Evolutionary conservation across 192 early-diverging fungal species (phyloP), one percentile per base, ranked within the genome.

Genomic region (Kappamyces sp.): DNA sequence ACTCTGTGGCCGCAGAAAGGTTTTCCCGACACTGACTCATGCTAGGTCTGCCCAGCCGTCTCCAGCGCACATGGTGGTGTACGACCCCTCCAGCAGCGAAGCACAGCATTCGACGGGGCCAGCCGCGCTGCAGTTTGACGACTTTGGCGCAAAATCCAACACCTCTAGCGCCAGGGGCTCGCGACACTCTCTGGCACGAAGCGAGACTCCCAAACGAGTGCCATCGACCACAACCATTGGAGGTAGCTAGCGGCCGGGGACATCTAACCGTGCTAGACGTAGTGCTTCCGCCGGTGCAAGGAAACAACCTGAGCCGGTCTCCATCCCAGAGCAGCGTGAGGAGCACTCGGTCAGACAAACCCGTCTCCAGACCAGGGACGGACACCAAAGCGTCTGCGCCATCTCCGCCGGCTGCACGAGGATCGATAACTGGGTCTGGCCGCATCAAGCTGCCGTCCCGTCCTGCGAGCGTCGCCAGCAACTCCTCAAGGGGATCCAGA

Each of bases 171-270:
- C 45, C 5, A 50, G 49, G 29, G 41, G 41, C 6, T 11, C 15
- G 8, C 43, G 15, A n/a, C 32, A 8, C 3, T 8, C 57, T 1
- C 43, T 9, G 46, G 12, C 8, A 40, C 5, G 65, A 5, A 15
- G 55, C 31, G 30, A 30, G 9, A 69, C 62, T 4, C 60, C 59
- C 5, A 61, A 45, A 33, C 38, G 51, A 11, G 32, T 73, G 40
- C 68, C 71, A 4, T 66, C 67, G 14, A 73, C 64, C 38, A 69
- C 68, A 40, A 41, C 69, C 11, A 69, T 66, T 45, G 61, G 67
- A 66, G 5, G 14, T 35, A 54, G 5, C 52, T 11, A 14, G 6
- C 47, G 22, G 2, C 31, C 7, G 48, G 2, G 5, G 5, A 38
- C 36, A 29, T 34, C 11, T 7, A 38, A 53, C 12, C 9, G 9